Conservation (phyloP, 116 monocot genomes). For the Cymodocea nodosa region DNA sequence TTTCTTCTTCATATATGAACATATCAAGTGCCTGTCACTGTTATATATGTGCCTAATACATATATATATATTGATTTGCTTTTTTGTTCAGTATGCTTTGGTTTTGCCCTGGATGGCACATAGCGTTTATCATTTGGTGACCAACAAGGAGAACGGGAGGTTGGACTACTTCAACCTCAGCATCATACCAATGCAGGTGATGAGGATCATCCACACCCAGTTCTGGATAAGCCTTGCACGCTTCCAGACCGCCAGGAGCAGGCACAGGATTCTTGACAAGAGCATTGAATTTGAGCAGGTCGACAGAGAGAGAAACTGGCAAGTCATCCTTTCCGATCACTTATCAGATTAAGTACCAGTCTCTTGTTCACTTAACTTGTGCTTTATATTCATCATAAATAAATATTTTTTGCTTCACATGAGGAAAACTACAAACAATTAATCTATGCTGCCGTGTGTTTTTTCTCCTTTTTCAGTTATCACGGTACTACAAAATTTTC, state of each 20-base stretch:
- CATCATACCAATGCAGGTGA: constrained; percentile 36
- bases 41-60: too few relatives aligned
- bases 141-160: not conserved
- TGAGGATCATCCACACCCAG: constrained; percentile 46
- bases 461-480: too few relatives aligned
- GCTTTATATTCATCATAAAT: too few relatives aligned
- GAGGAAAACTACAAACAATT: too few relatives aligned
- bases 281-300: constrained; percentile 83
- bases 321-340: not conserved
- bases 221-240: constrained; percentile 71
- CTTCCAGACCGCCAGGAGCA: constrained; percentile 43
- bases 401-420: too few relatives aligned
- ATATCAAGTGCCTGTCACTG: too few relatives aligned
- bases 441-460: too few relatives aligned
- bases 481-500: too few relatives aligned
- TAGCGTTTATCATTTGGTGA: constrained; percentile 14
- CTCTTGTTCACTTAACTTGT: too few relatives aligned
- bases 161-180: constrained; percentile 22
- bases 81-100: constrained; percentile 33
- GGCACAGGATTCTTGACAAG: constrained; percentile 53
- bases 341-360: too few relatives aligned
- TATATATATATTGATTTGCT: not conserved
- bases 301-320: constrained; percentile 87
- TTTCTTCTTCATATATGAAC: not conserved
- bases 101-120: constrained; percentile 47